phyloP scores from a whole-genome alignment of 345 rosid species.

The Bruguiera parviflora region DNA sequence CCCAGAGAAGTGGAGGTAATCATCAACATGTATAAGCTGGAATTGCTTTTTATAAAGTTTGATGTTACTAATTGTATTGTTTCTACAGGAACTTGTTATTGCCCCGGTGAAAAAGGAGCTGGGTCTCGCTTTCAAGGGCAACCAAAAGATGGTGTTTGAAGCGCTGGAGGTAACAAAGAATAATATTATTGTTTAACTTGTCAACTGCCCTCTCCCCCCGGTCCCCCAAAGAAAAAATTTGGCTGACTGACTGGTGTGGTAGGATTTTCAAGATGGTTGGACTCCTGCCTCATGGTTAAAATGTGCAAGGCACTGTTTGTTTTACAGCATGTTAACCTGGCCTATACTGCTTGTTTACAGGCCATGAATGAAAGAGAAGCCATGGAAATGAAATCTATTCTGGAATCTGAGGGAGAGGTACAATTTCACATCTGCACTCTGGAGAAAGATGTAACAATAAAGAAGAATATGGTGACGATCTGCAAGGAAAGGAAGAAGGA shows the following conservation, averaged over 20 bases:
- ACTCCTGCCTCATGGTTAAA: neutral
- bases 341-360: slow-evolving; percentile 28
- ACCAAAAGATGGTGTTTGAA: slow-evolving; percentile 74
- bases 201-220: no score
- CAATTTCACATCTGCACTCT: slow-evolving; percentile 74
- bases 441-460: slow-evolving; percentile 53
- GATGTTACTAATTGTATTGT: neutral
- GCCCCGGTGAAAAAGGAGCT: slow-evolving; percentile 76
- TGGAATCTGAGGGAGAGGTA: slow-evolving; percentile 78
- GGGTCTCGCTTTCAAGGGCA: slow-evolving; percentile 79
- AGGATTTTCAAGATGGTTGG: no score
- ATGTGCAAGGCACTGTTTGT: neutral
- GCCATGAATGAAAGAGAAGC: slow-evolving; percentile 89
- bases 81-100: slow-evolving; percentile 64
- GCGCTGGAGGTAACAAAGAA: slow-evolving; percentile 55
- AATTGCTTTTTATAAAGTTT: neutral
- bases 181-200: no score
- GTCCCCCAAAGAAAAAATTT: no score
- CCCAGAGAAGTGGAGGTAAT: slow-evolving; percentile 89
- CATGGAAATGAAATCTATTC: slow-evolving; percentile 63
- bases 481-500: slow-evolving; percentile 88
- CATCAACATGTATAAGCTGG: neutral
- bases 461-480: slow-evolving; percentile 78
- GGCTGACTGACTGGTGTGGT: no score
- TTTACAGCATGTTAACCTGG: neutral